Conservation (phyloP, 1,139 yeast species). For the Candida glucosophila region DNA sequence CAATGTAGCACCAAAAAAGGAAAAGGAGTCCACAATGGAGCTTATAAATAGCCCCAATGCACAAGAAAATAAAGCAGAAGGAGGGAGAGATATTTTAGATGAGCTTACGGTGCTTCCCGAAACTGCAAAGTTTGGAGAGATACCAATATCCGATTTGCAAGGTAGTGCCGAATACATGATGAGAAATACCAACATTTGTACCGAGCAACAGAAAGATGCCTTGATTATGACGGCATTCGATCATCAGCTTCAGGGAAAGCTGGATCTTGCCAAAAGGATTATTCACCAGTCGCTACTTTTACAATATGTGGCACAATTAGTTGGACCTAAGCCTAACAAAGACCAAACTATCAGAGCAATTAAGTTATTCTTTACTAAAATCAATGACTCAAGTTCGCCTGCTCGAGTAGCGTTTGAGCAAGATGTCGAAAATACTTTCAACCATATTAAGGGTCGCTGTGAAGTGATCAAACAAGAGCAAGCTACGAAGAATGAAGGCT, state of each 20-base stretch:
- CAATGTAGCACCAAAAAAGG: conserved; percentile 5
- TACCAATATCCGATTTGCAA: conserved; percentile 40
- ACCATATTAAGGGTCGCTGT: conserved; percentile 72
- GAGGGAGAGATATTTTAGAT: conserved; percentile 21
- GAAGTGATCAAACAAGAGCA: conserved; percentile 48
- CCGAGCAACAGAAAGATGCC: conserved; percentile 85
- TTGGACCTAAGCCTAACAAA: conserved; percentile 26
- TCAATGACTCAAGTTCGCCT: conserved; percentile 45
- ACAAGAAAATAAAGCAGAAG: conserved; percentile 6
- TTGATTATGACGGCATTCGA: conserved; percentile 91
- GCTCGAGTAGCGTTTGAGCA: conserved; percentile 59
- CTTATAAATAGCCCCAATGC: conserved; percentile 17
- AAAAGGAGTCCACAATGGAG: conserved; percentile 15
- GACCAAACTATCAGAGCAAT: conserved; percentile 45
- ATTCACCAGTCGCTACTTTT: conserved; percentile 75
- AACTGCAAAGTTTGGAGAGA: conserved; percentile 56
- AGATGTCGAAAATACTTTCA: conserved; percentile 64
- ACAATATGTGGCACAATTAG: conserved; percentile 67
- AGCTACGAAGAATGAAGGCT: conserved; percentile 23
- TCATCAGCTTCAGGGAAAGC: conserved; percentile 56
- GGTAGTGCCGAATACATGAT: conserved; percentile 45
- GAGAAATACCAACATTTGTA: conserved; percentile 60
- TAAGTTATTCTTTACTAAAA: conserved; percentile 59
- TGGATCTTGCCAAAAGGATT: conserved; percentile 44
- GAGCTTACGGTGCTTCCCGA: conserved; percentile 40